Percentiles rank a stretch among this genome's conserved stretches.
phyloP scores from a whole-genome alignment of 257 asterid species.

The Leonotis leonurus region DNA sequence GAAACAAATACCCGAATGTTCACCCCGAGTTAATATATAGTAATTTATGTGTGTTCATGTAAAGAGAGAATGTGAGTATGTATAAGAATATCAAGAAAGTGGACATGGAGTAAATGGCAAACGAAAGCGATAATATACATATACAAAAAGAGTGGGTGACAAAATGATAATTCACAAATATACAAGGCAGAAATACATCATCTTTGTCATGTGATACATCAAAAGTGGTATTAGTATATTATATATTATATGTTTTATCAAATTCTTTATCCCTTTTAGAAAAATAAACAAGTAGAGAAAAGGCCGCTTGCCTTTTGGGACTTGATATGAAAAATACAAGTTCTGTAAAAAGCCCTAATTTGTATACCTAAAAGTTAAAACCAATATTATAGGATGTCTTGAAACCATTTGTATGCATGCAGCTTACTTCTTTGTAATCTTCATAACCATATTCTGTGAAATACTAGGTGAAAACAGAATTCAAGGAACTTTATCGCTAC shows the following conservation, averaged over 20 bases:
- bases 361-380: too few relatives aligned
- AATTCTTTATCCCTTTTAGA: background rate
- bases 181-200: background rate
- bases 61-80: too few relatives aligned
- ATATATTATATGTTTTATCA: background rate
- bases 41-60: too few relatives aligned
- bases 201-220: slow-evolving; percentile 16
- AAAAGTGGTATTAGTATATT: background rate
- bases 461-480: too few relatives aligned
- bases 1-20: too few relatives aligned
- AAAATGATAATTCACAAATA: slow-evolving; percentile 9
- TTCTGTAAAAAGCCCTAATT: slow-evolving; percentile 18
- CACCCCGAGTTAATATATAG: too few relatives aligned
- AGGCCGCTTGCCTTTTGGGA: slow-evolving; percentile 21
- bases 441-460: too few relatives aligned
- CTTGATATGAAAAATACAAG: background rate
- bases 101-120: slow-evolving; percentile 19
- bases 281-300: background rate
- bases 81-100: slow-evolving; percentile 31
- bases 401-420: too few relatives aligned
- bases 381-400: too few relatives aligned
- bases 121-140: slow-evolving; percentile 15
- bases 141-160: slow-evolving; percentile 19
- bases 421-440: too few relatives aligned
- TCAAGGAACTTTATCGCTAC: too few relatives aligned